Evolutionary conservation across 108 stramenopile genomes (phyloP), one percentile per base, ranked within the genome.

Genomic region (Epithemia pelagica): DNA sequence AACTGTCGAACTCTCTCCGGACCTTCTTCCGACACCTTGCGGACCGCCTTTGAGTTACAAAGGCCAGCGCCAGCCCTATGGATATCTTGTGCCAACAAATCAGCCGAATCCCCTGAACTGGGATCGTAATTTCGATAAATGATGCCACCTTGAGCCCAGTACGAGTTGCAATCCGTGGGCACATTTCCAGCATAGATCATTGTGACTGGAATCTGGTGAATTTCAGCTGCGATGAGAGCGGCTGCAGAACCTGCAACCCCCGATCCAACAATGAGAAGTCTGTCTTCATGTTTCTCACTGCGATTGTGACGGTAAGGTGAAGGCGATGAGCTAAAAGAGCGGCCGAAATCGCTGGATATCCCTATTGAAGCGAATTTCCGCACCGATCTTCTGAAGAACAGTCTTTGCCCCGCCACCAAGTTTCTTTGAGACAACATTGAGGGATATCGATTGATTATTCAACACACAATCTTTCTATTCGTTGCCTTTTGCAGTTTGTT

Each of bases 101-200:
- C 72, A 0, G 92, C 84, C 1, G 89, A 83, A 67, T 92, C 91
- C 7, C 80, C 82, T 54, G 78, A 73, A 30, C 28, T 66, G 2
- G 72, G 63, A n/a, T 78, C 69, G 52, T 67, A 85, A 62, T 90
- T 91, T 19, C 89, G 68, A 76, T 96, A 97, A 31, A 97, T 96
- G 60, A 97, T 93, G 1, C 96, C 96, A 1, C 96, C 96, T 74
- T 97, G 96, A 0, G 96, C 96, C 96, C 96, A 97, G 70, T 86
- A 95, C 30, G 91, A 93, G 78, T 97, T 97, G 81, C 96, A 97
- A 76, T 96, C 94, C 1, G 67, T 61, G 0, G 76, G 69, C 2
- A 74, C 32, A 33, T 54, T 59, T 7, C 91, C 91, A 5, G 91
- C 91, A 75, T 80, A 89, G 0, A 93, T 58, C 21, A 93, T 52